A percentile compares a stretch with the other conserved stretches of the same genome.
phyloP scores from a whole-genome alignment of 1,284 basidiomycete genomes.

The Waitea zeae region DNA sequence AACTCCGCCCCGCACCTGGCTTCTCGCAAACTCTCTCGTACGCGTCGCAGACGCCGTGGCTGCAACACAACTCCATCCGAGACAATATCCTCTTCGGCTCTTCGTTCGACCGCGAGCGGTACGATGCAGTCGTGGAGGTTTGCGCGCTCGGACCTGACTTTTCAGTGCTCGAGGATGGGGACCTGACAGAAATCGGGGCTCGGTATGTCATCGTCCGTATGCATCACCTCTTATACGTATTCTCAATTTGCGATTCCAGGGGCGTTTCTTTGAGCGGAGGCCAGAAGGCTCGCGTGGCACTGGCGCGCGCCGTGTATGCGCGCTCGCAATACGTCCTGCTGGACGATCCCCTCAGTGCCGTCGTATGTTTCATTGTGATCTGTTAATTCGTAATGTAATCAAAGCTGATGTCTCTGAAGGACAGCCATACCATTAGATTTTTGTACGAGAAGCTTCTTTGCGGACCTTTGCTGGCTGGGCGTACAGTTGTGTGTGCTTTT shows the following conservation, averaged over 20 bases:
- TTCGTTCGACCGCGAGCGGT: conserved; percentile 46
- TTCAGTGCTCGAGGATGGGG: conserved; percentile 25
- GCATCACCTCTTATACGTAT: background rate
- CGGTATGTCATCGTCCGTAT: conserved; percentile 9
- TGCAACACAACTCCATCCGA: conserved; percentile 47
- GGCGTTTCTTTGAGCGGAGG: conserved; percentile 46
- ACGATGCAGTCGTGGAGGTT: conserved; percentile 43
- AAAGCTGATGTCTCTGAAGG: conserved; percentile 19
- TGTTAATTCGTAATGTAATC: background rate
- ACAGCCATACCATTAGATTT: conserved; percentile 58
- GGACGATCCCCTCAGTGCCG: conserved; percentile 58
- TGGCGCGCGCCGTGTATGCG: conserved; percentile 55
- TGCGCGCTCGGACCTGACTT: conserved; percentile 61
- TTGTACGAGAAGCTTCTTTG: conserved; percentile 45
- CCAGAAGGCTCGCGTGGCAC: conserved; percentile 52
- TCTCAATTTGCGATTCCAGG: conserved; percentile 8
- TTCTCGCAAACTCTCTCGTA: conserved; percentile 69
- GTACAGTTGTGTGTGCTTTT: conserved; percentile 39
- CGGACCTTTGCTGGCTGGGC: conserved; percentile 44
- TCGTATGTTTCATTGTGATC: conserved; percentile 22
- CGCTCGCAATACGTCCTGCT: conserved; percentile 45
- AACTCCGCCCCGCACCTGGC: conserved; percentile 39
- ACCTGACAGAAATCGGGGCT: conserved; percentile 18
- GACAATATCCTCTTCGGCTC: conserved; percentile 62
- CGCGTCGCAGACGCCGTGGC: conserved; percentile 73